A percentile compares a stretch with the other conserved stretches of the same genome.
These are phyloP conservation scores for Venturia aucupariae DNA, from an alignment of 2,329 filamentous ascomycete genomes.

Conservation along the genomic window DNA sequence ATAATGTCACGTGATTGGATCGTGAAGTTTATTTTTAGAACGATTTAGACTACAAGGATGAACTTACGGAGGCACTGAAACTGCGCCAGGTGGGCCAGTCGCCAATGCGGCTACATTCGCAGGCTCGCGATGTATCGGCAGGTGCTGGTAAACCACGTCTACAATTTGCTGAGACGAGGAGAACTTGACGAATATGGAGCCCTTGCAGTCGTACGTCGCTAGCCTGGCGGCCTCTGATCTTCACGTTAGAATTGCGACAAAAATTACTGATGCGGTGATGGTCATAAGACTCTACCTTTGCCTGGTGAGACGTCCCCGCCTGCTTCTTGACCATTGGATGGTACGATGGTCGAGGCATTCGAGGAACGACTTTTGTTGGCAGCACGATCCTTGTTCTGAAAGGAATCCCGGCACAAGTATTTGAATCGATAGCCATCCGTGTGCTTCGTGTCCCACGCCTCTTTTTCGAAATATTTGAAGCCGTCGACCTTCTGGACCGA, in stretches of 20 bases:
- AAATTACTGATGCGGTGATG: background rate
- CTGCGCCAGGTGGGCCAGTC: background rate
- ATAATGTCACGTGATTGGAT: background rate
- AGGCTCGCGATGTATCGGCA: slow-evolving; percentile 23
- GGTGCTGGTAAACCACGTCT: slow-evolving; percentile 29
- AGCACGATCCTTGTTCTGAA: slow-evolving; percentile 24
- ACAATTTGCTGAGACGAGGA: slow-evolving; percentile 27
- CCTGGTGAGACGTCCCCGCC: slow-evolving; percentile 9
- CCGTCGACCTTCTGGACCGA: slow-evolving; percentile 25
- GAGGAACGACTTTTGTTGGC: slow-evolving; percentile 18
- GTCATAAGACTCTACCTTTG: background rate
- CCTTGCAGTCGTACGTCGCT: slow-evolving; percentile 26
- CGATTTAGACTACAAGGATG: background rate
- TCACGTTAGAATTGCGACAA: background rate
- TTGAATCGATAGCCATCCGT: slow-evolving; percentile 25
- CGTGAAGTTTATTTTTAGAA: background rate
- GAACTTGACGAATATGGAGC: slow-evolving; percentile 27
- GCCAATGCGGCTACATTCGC: background rate
- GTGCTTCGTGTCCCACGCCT: slow-evolving; percentile 23
- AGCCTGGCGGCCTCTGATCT: slow-evolving; percentile 10
- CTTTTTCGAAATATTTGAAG: slow-evolving; percentile 27
- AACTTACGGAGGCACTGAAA: slow-evolving; percentile 1
- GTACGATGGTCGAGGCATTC: slow-evolving; percentile 13
- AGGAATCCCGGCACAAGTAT: slow-evolving; percentile 27
- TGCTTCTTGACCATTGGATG: slow-evolving; percentile 2